phyloP scores from a whole-genome alignment of 2,329 filamentous ascomycete species.

The Diaporthe vexans region DNA sequence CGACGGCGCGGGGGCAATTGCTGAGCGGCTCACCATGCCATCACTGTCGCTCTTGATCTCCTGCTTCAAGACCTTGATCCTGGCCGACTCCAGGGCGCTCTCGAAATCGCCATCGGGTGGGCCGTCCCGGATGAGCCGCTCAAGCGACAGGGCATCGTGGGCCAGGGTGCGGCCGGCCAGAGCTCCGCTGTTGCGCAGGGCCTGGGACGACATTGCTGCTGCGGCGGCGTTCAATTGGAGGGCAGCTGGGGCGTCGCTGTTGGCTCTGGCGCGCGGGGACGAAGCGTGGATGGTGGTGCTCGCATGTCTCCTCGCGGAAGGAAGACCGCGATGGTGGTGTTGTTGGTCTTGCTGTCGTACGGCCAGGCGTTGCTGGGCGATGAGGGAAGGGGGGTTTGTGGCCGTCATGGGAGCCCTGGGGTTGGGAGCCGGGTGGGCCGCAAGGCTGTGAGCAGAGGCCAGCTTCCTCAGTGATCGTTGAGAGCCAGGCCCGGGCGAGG shows the following conservation, averaged over 20 bases:
- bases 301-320: constrained; percentile 54
- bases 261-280: constrained; percentile 74
- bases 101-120: constrained; percentile 79
- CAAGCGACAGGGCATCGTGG: constrained; percentile 74
- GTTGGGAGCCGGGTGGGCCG: constrained; percentile 28
- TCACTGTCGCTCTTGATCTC: constrained; percentile 83
- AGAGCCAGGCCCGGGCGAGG: constrained; percentile 67
- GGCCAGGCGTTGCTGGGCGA: constrained; percentile 72
- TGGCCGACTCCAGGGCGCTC: constrained; percentile 77
- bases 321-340: constrained; percentile 48
- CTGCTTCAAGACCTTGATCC: constrained; percentile 81
- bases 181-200: constrained; percentile 41
- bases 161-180: constrained; percentile 58
- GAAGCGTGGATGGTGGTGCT: constrained; percentile 55
- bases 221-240: constrained; percentile 44
- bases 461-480: constrained; percentile 79
- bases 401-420: constrained; percentile 56
- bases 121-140: constrained; percentile 84
- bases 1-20: background rate
- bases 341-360: constrained; percentile 61
- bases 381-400: constrained; percentile 66
- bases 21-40: constrained; percentile 75
- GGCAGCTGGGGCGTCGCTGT: constrained; percentile 74
- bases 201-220: constrained; percentile 41
- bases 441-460: constrained; percentile 79